Evolutionary conservation across 1,284 basidiomycete genomes (phyloP).

Genomic region (Microbotryum silenes-acaulis): DNA sequence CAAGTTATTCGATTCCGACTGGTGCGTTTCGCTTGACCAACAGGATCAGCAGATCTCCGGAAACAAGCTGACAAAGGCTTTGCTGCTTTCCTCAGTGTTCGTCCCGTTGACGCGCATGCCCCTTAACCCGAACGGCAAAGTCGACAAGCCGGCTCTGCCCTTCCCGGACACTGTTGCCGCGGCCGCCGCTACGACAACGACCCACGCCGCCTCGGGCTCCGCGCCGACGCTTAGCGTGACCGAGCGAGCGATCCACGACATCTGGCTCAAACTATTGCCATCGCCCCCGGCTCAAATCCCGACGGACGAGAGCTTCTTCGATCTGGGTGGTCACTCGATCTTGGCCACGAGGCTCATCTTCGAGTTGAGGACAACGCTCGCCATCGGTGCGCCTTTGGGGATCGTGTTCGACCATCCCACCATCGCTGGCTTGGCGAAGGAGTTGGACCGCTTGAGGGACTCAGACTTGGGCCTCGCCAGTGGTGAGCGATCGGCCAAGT

Average conservation of each 20-base stretch:
- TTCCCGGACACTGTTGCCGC: slow-evolving; percentile 94
- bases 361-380: slow-evolving; percentile 87
- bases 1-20: slow-evolving; percentile 83
- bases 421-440: slow-evolving; percentile 66
- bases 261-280: slow-evolving; percentile 80
- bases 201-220: slow-evolving; percentile 32
- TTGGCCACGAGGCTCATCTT: slow-evolving; percentile 95
- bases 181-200: slow-evolving; percentile 42
- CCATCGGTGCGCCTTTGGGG: slow-evolving; percentile 84
- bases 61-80: background rate
- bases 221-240: slow-evolving; percentile 53
- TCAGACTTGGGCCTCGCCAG: slow-evolving; percentile 68
- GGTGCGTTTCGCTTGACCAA: slow-evolving; percentile 46
- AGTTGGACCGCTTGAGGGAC: slow-evolving; percentile 68
- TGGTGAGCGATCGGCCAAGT: slow-evolving; percentile 36
- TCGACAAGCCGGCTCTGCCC: slow-evolving; percentile 95
- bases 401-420: slow-evolving; percentile 90
- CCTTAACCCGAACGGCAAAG: slow-evolving; percentile 97
- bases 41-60: background rate
- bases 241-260: slow-evolving; percentile 67
- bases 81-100: slow-evolving; percentile 59
- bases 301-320: slow-evolving; percentile 93
- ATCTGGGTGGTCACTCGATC: slow-evolving; percentile 97
- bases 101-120: slow-evolving; percentile 94
- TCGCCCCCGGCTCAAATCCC: slow-evolving; percentile 71